A percentile compares a stretch with the other conserved stretches of the same genome.
Evolutionary conservation across 2,329 filamentous ascomycete genomes (phyloP).

Genomic region (Stagonosporopsis cucurbitacearum): DNA sequence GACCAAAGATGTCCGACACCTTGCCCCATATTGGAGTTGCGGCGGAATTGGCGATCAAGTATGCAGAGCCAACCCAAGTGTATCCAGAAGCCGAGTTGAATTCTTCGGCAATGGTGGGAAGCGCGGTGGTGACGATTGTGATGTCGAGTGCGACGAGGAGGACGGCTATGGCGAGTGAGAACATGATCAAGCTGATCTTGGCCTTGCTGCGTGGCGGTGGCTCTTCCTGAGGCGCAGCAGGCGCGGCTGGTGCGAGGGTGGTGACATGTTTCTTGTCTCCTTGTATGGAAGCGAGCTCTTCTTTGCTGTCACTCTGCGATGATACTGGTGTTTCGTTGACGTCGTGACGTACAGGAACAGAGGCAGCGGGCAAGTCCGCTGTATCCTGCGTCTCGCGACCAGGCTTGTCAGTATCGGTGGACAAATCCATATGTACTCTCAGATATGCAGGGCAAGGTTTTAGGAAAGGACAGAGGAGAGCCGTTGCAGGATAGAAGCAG

Average conservation of each 20-base stretch:
- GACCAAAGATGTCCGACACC: slow-evolving; percentile 70
- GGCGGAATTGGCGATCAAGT: slow-evolving; percentile 57
- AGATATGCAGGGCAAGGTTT: slow-evolving; percentile 1
- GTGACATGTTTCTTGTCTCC: slow-evolving; percentile 10
- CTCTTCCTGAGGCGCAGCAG: slow-evolving; percentile 27
- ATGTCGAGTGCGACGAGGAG: slow-evolving; percentile 68
- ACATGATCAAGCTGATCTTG: slow-evolving; percentile 59
- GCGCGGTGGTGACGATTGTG: slow-evolving; percentile 67
- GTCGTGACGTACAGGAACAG: slow-evolving; percentile 3
- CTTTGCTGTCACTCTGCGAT: slow-evolving; percentile 13
- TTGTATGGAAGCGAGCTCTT: slow-evolving; percentile 8
- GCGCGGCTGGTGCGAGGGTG: slow-evolving; percentile 12
- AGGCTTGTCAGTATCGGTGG: slow-evolving; percentile 9
- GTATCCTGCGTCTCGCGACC: slow-evolving; percentile 5
- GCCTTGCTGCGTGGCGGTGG: slow-evolving; percentile 44
- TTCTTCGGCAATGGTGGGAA: slow-evolving; percentile 64
- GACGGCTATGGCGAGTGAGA: slow-evolving; percentile 59
- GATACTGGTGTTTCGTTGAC: slow-evolving; percentile 22
- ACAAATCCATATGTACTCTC: slow-evolving; percentile 12
- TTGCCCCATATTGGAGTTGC: slow-evolving; percentile 67
- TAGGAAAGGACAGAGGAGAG: slow-evolving; percentile 9
- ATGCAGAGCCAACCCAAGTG: slow-evolving; percentile 62
- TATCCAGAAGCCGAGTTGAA: slow-evolving; percentile 60
- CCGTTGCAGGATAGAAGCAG: slow-evolving; percentile 6
- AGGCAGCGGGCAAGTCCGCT: slow-evolving; percentile 1